Evolutionary conservation across 164 flowering plant genomes (phyloP).

Genomic region (Stephania japonica): DNA sequence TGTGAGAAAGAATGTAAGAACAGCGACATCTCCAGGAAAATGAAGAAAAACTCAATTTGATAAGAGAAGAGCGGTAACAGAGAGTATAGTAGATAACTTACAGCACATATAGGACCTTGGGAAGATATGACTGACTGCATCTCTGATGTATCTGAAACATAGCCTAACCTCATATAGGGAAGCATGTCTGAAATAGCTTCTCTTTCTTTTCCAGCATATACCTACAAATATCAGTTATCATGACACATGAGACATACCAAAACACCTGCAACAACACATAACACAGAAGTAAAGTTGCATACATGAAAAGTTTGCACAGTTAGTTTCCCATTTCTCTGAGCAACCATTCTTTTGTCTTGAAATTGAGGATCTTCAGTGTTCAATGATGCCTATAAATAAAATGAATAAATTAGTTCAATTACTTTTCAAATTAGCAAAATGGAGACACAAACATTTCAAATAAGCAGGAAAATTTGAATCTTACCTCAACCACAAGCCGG

Average conservation of each 20-base stretch:
- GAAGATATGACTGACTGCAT: constrained; percentile 94
- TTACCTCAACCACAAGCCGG: constrained; percentile 75
- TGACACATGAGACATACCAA: background rate
- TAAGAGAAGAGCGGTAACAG: background rate
- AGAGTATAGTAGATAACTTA: constrained; percentile 29
- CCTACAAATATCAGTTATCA: constrained; percentile 35
- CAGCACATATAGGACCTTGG: constrained; percentile 90
- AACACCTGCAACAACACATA: background rate
- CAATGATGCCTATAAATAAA: constrained; percentile 62
- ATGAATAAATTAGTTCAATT: background rate
- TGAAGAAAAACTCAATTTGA: background rate
- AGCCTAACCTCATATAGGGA: constrained; percentile 89
- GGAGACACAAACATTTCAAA: background rate
- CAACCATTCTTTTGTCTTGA: constrained; percentile 95
- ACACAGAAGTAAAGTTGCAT: constrained; percentile 12
- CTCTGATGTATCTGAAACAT: constrained; percentile 88
- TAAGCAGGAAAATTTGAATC: background rate
- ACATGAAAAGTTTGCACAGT: constrained; percentile 76
- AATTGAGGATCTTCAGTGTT: constrained; percentile 96
- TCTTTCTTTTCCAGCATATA: constrained; percentile 72
- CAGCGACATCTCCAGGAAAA: background rate
- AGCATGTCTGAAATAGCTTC: constrained; percentile 88
- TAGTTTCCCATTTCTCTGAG: constrained; percentile 87
- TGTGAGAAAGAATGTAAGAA: background rate
- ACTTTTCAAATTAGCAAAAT: background rate